Base-by-base conservation (phyloP, 2,329 filamentous ascomycete species). In the Ambrosiella cleistominuta region DNA sequence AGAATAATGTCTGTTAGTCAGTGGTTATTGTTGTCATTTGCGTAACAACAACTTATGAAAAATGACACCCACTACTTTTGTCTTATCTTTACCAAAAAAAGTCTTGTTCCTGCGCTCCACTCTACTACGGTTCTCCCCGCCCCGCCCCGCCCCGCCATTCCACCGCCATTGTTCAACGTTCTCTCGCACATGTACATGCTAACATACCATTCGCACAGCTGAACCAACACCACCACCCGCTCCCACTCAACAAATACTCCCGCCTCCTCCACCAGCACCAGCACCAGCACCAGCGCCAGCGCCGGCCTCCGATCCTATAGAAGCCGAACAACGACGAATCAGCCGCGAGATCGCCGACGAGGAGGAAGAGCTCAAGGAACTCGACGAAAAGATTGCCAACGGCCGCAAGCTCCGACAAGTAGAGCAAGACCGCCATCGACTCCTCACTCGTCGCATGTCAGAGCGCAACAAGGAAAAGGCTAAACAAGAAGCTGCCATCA, bases 381-480 rank as follows among this genome's bases (percentile, higher is more conserved):
- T 60, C 40, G 49, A 54, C 3, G 17, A 35, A 11, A 60, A 56
- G 35, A 50, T 36, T 53, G 13, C 52, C 8, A 17, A 11, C 35
- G 47, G 36, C 11, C 50, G 57, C 38, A 56, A 11, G 5, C 51
- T 57, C 12, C 55, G 51, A 6, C 19, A 35, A 35, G 39, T 53
- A n/a, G 59, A 60, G 6, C 50, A 52, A 38, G 59, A 60, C n/a
- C 59, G 56, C 37, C 53, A 57, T 36, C 51, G 58, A 27, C 1
- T 52, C 19, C 55, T 60, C 45, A 51, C 7, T 27, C 54, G 54
- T 27, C 52, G 53, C 12, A 47, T 39, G 55, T 57, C 59, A 56
- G 56, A 57, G 55, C 59, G 59, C 38, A 53, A 36, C 19, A 60
- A 60, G 53, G 59, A 60, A 51, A 60, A 58, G 52, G 59, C 59